phyloP scores from a whole-genome alignment of 1,139 yeast species.

The Taphrina flavorubra region DNA sequence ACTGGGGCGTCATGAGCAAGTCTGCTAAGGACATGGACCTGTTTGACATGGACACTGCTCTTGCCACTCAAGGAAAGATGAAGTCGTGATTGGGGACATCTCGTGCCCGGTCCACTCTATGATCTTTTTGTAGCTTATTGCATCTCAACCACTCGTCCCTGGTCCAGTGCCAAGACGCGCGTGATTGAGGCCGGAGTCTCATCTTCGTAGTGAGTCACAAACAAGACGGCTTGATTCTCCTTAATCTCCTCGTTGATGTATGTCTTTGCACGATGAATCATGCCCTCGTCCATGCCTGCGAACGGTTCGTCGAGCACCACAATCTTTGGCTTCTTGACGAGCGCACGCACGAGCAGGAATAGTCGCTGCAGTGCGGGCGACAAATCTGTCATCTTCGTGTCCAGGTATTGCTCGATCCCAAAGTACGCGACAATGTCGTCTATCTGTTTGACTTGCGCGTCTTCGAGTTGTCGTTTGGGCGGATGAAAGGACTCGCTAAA shows the following conservation, averaged over 20 bases:
- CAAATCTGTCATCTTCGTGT: constrained; percentile 61
- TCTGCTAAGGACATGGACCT: constrained; percentile 25
- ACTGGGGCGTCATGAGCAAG: constrained; percentile 18
- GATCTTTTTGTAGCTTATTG: neutral
- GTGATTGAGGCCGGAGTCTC: constrained; percentile 64
- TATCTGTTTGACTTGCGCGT: constrained; percentile 50
- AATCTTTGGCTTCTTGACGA: constrained; percentile 75
- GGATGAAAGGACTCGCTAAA: constrained; percentile 48
- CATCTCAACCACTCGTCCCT: constrained; percentile 28
- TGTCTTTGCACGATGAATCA: constrained; percentile 69
- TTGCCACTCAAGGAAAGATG: neutral
- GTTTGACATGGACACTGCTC: constrained; percentile 27
- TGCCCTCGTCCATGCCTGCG: constrained; percentile 80
- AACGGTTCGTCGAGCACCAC: constrained; percentile 90
- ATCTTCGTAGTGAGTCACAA: constrained; percentile 72
- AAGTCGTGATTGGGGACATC: neutral
- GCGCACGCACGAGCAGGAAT: constrained; percentile 72
- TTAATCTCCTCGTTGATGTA: constrained; percentile 61
- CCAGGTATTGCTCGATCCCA: constrained; percentile 48
- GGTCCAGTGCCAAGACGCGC: constrained; percentile 44
- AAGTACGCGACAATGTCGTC: constrained; percentile 41
- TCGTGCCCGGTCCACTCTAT: no score
- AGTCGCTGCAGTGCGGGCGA: constrained; percentile 79
- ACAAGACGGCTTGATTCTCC: constrained; percentile 58
- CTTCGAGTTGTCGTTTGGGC: constrained; percentile 38